Base-by-base conservation (phyloP, 371 early-diverging fungal genomes). In the Rhizoclosmatium hyalinum region DNA sequence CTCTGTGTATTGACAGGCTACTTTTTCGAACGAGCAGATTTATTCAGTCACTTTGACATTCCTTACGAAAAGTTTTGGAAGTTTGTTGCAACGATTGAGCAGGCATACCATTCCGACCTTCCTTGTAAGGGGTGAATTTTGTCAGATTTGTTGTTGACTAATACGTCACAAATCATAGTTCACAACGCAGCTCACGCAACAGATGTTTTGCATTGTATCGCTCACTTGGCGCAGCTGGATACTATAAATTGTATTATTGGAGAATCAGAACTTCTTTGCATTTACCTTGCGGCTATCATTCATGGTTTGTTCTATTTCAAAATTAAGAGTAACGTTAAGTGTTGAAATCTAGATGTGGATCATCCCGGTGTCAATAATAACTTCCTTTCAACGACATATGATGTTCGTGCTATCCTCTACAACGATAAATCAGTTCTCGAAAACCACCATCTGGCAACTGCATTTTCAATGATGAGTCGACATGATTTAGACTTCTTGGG, bases 361-460 rank as follows among this genome's bases (percentile, higher is more conserved):
- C 84, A 87, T 71, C 87, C 85, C 1, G 85, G 85, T 5, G 57
- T 77, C 73, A 84, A 76, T 66, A 87, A 87, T 78, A 81, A 80
- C 62, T 85, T 84, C 65, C 68, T 85, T 12, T 68, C 82, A 14
- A 78, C 73, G 19, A 85, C 81, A 1, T 66, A 62, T 60, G 81
- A 86, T 63, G 55, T 73, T 14, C 74, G 77, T 45, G 86, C 89
- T 0, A 77, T 85, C 17, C 75, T 84, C n/a, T 89, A 89, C 77
- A 88, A 88, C 66, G 89, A 89, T 73, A 75, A 77, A 39, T 80
- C 87, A 1, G 84, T 89, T 3, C 76, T 89, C 24, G 89, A 89
- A 68, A 86, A 87, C 63, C 88, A 89, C 68, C 89, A 89, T 62
- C 61, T 79, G 12, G 81, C 89, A 2, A 68, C 82, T 2, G 78